Evolutionary conservation across 176 grass and related monocot species (phyloP).

Genomic region (maize (Zea mays)): Zm-B73-REFERENCE-NAM-5.0 NC_050097.1:168630501-168631000

Average conservation of each 20-base stretch:
- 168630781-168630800: background rate
- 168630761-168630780: background rate
- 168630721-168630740: slow-evolving; percentile 5
- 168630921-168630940: slow-evolving; percentile 76
- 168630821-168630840: slow-evolving; percentile 41
- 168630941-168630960: slow-evolving; percentile 39
- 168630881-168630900: slow-evolving; percentile 79
- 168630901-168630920: slow-evolving; percentile 76
- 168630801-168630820: slow-evolving; percentile 20
- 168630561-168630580: background rate
- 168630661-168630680: background rate
- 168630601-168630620: background rate
- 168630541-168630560: background rate
- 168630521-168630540: slow-evolving; percentile 6
- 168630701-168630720: background rate
- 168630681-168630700: background rate
- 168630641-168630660: background rate
- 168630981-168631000: background rate
- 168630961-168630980: slow-evolving; percentile 1
- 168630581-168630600: background rate
- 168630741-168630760: slow-evolving; percentile 8
- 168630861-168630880: slow-evolving; percentile 74
- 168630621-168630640: background rate
- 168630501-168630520: slow-evolving; percentile 83
- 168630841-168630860: slow-evolving; percentile 70